These are phyloP conservation scores for Aspergillus neoniger DNA, from an alignment of 2,329 filamentous ascomycete genomes.

Conservation along the genomic window DNA sequence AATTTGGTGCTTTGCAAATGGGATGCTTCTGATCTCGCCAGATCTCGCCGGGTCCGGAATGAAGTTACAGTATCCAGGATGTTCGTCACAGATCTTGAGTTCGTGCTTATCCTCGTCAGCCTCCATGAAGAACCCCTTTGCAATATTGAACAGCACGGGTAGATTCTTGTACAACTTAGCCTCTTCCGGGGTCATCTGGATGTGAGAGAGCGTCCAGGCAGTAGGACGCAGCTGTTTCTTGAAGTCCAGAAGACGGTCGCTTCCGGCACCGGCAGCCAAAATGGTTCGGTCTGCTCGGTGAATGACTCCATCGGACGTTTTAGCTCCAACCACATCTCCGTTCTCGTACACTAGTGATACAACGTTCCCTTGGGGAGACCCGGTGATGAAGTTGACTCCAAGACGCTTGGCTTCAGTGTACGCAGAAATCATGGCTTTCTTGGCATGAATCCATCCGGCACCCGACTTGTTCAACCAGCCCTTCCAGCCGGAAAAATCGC, in stretches of 20 bases:
- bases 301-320: conserved; percentile 44
- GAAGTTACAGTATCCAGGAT: conserved; percentile 59
- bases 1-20: conserved; percentile 47
- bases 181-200: conserved; percentile 52
- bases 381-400: conserved; percentile 52
- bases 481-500: conserved; percentile 53
- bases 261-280: conserved; percentile 53
- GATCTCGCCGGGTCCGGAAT: conserved; percentile 26
- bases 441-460: conserved; percentile 58
- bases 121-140: conserved; percentile 54
- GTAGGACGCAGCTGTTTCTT: conserved; percentile 56
- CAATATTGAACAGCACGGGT: conserved; percentile 53
- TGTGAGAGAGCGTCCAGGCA: conserved; percentile 57
- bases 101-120: conserved; percentile 44
- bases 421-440: conserved; percentile 51
- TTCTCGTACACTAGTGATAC: conserved; percentile 41
- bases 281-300: conserved; percentile 50
- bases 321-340: conserved; percentile 46
- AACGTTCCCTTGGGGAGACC: conserved; percentile 41
- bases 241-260: conserved; percentile 52
- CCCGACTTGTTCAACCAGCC: conserved; percentile 46
- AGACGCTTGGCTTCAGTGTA: conserved; percentile 48
- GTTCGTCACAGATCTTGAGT: conserved; percentile 52
- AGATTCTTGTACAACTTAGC: conserved; percentile 48
- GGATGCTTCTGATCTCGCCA: conserved; percentile 32